Base-by-base conservation (phyloP, 2,329 filamentous ascomycete species). In the Parasarocladium wereldwijsianum region DNA sequence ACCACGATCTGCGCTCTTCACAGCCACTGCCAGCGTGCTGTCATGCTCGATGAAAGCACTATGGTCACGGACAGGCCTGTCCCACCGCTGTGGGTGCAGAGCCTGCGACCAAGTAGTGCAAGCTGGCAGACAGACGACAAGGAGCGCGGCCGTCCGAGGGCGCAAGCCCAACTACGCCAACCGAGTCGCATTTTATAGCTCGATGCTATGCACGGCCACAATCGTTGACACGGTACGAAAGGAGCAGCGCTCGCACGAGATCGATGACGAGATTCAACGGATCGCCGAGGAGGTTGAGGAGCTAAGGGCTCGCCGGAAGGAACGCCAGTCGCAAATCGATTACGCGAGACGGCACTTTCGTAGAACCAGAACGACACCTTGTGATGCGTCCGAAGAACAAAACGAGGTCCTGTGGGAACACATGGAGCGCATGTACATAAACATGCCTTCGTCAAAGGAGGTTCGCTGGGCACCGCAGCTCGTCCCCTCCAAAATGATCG, bases 101-200 rank as follows among this genome's bases (percentile, higher is more conserved):
- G 59, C 68, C 43, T 79, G 73, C 53, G 52, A 68, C 32, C 61
- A 64, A 33, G 54, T 57, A 31, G 46, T 64, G 34, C 56, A 58
- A 35, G 51, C 55, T 25, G 55, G 62, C 35, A 62, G 65, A 34
- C 63, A 61, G 43, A 50, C 61, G 32, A 63, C 67, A 25, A 30
- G 19, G 9, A 23, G 20, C 11, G 63, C 62, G 23, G 54, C 58
- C 14, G 53, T 60, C 18, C 48, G 60, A 30, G 61, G 58, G 42
- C 62, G 64, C 32, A 64, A 62, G 38, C 49, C 62, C 24, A 59
- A 58, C 23, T 49, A 60, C 43, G 53, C 63, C 50, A 57, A 73
- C 52, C 38, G 74, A 35, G 62, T 76, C 44, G 80, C 76, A 15
- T 68, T 66, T 46, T 82, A 81, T 44, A 76, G 76, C 16, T 69